Evolutionary conservation across 2,329 filamentous ascomycete genomes (phyloP), one percentile per base, ranked within the genome.

Genomic region (Penicillium verrucosum): DNA sequence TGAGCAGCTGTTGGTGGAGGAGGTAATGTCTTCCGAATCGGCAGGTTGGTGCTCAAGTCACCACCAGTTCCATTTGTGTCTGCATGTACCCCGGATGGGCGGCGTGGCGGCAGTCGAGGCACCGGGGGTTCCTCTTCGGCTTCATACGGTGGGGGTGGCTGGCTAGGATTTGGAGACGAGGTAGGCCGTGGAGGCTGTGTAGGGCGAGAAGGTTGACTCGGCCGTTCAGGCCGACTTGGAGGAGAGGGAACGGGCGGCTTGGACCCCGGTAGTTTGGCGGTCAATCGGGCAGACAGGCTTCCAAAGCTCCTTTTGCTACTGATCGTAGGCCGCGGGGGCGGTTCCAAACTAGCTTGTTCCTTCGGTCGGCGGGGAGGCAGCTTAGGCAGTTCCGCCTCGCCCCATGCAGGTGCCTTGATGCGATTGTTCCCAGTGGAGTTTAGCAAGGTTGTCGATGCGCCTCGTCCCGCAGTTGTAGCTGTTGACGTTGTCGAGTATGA

Each of bases 351-450:
- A n/a, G 60, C 56, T 4, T 56, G 59, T 55, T 73, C 66, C 56
- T 68, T 69, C 51, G 56, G 42, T 44, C 73, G 70, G 63, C 80
- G 83, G 1, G 80, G 77, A 47, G 82, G 83, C 36, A 85, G 72
- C 30, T 79, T 74, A 50, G 84, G 84, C 10, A 86, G 70, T 37
- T 78, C 77, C 14, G 78, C 70, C 47, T 82, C 79, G 58, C 83
- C 82, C 72, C 80, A 87, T 45, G 80, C 79, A 10, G 85, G 84
- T 6, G 84, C 81, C 64, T 79, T 78, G 46, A 82, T 71, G 42
- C 75, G 72, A 56, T 72, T 70, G 25, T 70, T 63, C 37, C 64
- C 60, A 54, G 36, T 54, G 10, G 69, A 62, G 23, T 70, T 64
- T 27, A 69, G 48, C 56, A 68, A 70, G 32, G 69, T 66, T 36